Evolutionary conservation across 2,329 filamentous ascomycete species (phyloP), one percentile per base, ranked within the genome.

Genomic region (Aspergillus sp.): DNA sequence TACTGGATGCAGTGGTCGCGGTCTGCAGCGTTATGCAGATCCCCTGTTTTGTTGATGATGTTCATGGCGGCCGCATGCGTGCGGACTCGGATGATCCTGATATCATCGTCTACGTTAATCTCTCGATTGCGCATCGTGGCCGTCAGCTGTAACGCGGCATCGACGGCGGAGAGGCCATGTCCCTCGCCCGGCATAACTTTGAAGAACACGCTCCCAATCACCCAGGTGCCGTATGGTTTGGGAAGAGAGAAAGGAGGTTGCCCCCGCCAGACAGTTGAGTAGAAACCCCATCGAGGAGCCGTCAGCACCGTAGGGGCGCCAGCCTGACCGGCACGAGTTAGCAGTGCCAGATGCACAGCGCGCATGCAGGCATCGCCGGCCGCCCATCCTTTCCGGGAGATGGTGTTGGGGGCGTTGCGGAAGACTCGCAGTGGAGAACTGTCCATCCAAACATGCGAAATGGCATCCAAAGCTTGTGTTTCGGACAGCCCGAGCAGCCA

Each of bases 341-440:
- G 43, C 2, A 58, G 47, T 2, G 54, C 53, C 4, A 67, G 46
- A 11, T 65, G 60, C 1, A 67, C 60, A 5, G 64, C 65, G 11
- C 60, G 54, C 54, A 59, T 65, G 37, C 60, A 64, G 3, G 66
- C 62, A 44, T 67, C 62, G 4, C 63, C 65, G 0, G 54, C 65
- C 2, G 65, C 42, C 65, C 65, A 68, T 1, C 64, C 66, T 44
- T 68, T 68, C 0, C 65, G 50, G 0, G 63, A 58, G 2, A 50
- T 53, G 0, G 63, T 47, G 43, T 67, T 67, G 7, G 57, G 50
- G 1, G 48, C 46, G 33, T 58, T 54, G 0, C 62, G 56, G 39
- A 51, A 67, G 5, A 51, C 45, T 2, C 65, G 57, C 1, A 64
- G 44, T 1, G 64, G 57, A 36, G 53, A 47, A 5, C 56, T 57